Conservation (phyloP, 2,329 filamentous ascomycete genomes). For the Nothophaeocryptopus gaeumannii region DNA sequence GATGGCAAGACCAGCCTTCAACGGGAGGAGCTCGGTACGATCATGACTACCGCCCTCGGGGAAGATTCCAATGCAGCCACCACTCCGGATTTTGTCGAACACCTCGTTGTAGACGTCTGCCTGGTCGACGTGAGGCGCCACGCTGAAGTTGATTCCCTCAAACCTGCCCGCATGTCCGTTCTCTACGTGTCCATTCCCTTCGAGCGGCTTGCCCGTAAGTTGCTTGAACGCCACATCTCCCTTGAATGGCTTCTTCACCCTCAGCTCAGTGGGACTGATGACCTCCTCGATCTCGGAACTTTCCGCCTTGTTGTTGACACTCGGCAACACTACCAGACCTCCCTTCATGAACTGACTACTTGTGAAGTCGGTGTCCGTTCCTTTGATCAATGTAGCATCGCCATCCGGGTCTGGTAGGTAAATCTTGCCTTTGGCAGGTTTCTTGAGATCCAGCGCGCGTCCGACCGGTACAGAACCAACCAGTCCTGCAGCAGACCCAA, state of each 20-base stretch:
- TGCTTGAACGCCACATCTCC: constrained; percentile 71
- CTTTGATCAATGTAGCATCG: constrained; percentile 76
- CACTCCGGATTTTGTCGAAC: constrained; percentile 74
- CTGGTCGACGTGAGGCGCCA: constrained; percentile 91
- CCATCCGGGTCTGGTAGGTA: constrained; percentile 86
- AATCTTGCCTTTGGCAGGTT: constrained; percentile 72
- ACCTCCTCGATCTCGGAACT: constrained; percentile 84
- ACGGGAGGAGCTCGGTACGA: constrained; percentile 80
- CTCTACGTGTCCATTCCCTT: constrained; percentile 56
- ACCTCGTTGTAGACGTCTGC: constrained; percentile 91
- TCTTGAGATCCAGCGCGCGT: constrained; percentile 84
- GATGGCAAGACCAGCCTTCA: constrained; percentile 95
- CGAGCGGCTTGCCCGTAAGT: constrained; percentile 62
- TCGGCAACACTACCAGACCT: constrained; percentile 83
- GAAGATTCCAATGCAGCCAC: constrained; percentile 93
- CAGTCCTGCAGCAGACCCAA: constrained; percentile 79
- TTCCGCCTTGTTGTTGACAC: constrained; percentile 73
- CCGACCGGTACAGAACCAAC: constrained; percentile 92
- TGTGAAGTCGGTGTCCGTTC: constrained; percentile 75
- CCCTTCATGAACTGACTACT: constrained; percentile 71
- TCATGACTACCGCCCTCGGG: constrained; percentile 96
- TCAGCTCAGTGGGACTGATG: constrained; percentile 72
- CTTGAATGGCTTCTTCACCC: constrained; percentile 84
- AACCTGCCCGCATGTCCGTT: constrained; percentile 58
- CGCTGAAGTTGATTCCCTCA: constrained; percentile 76